phyloP scores from a whole-genome alignment of 2,329 filamentous ascomycete genomes.

The Aspergillus ruber region DNA sequence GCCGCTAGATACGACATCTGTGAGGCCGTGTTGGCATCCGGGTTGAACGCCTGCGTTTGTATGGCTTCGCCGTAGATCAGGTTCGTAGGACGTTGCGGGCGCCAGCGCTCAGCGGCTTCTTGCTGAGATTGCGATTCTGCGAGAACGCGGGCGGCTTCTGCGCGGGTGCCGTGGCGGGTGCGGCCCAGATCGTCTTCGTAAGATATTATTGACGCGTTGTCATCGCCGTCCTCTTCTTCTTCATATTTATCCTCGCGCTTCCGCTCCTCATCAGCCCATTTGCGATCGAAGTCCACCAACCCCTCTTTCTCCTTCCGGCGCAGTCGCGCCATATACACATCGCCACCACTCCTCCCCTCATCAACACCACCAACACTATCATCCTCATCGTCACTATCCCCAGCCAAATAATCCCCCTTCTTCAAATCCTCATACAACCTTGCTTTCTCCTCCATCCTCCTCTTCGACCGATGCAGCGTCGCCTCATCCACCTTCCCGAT shows the following conservation, averaged over 20 bases:
- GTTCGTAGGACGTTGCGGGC: conserved; percentile 53
- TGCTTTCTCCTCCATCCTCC: conserved; percentile 85
- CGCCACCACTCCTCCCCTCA: conserved; percentile 14
- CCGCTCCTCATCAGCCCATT: conserved; percentile 71
- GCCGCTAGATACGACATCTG: conserved; percentile 73
- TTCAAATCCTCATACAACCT: conserved; percentile 85
- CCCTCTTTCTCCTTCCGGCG: conserved; percentile 49
- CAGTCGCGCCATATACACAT: conserved; percentile 50
- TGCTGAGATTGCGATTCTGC: conserved; percentile 37
- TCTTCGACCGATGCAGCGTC: conserved; percentile 60
- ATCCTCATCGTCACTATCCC: conserved; percentile 29
- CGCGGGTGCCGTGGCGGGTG: conserved; percentile 63
- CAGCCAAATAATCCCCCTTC: conserved; percentile 69
- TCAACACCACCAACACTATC: conserved; percentile 9
- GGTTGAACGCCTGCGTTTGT: conserved; percentile 75
- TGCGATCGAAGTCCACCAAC: conserved; percentile 89
- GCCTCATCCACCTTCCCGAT: conserved; percentile 55
- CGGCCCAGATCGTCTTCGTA: conserved; percentile 90
- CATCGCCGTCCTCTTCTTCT: conserved; percentile 32
- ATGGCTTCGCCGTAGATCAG: conserved; percentile 82
- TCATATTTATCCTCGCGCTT: conserved; percentile 30
- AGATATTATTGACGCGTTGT: conserved; percentile 64
- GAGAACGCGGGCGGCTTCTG: conserved; percentile 60
- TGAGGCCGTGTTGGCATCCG: conserved; percentile 55
- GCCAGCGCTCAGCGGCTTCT: conserved; percentile 25